Base-by-base conservation (phyloP, 106 monocot genomes). In the Dioscorea zingiberensis region DNA sequence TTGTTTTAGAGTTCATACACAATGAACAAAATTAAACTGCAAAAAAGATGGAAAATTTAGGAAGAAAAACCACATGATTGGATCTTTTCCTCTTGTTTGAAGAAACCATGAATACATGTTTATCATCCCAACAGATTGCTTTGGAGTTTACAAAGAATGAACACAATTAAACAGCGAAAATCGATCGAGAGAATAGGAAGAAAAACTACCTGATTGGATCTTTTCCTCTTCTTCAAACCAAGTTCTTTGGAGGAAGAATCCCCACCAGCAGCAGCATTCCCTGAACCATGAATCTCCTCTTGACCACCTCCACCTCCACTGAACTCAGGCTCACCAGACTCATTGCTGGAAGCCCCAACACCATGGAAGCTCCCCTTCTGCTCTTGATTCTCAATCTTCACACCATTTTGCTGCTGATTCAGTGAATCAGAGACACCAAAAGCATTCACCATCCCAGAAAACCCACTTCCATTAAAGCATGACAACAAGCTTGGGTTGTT, bases 191-290 rank as follows among this genome's bases (percentile, higher is more conserved):
- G 17, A 44, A 12, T 38, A 56, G 1, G 16, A 21, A 4, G 1
- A 58, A 16, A 7, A 12, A 46, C 16, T 77, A 87, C 87, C 87
- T 79, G 76, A 66, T 62, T 70, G 47, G 58, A 16, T 54, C 70
- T 81, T 54, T 78, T 88, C 63, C 84, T 81, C 62, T 84, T 84
- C 70, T 66, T 88, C 21, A 72, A 25, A 63, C 57, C 64, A 29
- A 54, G 38, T 4, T 27, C 74, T 29, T 67, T 77, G 53, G 80
- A 77, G n/a, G 80, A 74, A 48, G 69, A 68, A 46, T 83, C 74
- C 45, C 71, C 69, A 56, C 48, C 70, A 9, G 60, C 58, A 56
- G 56, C 70, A 9, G 60, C 58, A 44, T 27, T 58, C 2, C 44
- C 76, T 44, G 38, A 65, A 44, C 58, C 63, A 22, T 64, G 48